A percentile compares a stretch with the other conserved stretches of the same genome.
These are phyloP conservation scores for Metarhizium rileyi DNA, from an alignment of 2,329 filamentous ascomycete species.

Conservation along the genomic window DNA sequence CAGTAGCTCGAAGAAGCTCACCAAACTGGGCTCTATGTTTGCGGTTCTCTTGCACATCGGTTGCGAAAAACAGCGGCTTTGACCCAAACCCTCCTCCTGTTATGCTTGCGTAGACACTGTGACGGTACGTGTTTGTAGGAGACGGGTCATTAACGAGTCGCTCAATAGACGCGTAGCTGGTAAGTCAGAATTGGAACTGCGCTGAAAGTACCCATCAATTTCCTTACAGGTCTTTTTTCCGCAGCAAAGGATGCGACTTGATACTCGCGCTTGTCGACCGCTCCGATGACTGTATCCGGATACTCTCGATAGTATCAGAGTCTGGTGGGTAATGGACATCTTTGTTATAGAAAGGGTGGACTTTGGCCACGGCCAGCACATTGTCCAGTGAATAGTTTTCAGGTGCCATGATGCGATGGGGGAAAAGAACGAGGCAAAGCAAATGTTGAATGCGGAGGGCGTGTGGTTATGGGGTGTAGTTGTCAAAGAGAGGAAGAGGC, in stretches of 20 bases:
- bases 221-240: conserved; percentile 4
- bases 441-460: not conserved
- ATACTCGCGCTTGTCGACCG: not conserved
- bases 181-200: not conserved
- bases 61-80: conserved; percentile 28
- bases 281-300: not conserved
- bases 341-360: not conserved
- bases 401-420: not conserved
- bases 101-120: conserved; percentile 26
- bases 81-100: conserved; percentile 29
- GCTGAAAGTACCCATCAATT: not conserved
- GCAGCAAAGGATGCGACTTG: not conserved
- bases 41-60: conserved; percentile 30
- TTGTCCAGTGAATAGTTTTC: not conserved
- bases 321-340: not conserved
- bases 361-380: not conserved
- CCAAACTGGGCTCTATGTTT: conserved; percentile 26
- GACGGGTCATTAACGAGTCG: conserved; percentile 25
- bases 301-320: not conserved
- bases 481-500: not conserved
- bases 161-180: conserved; percentile 24
- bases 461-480: not conserved
- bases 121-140: conserved; percentile 26
- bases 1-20: conserved; percentile 17
- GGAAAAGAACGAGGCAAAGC: not conserved